phyloP scores from a whole-genome alignment of 1,284 basidiomycete species.

The Neotropicomus parvogracilis region DNA sequence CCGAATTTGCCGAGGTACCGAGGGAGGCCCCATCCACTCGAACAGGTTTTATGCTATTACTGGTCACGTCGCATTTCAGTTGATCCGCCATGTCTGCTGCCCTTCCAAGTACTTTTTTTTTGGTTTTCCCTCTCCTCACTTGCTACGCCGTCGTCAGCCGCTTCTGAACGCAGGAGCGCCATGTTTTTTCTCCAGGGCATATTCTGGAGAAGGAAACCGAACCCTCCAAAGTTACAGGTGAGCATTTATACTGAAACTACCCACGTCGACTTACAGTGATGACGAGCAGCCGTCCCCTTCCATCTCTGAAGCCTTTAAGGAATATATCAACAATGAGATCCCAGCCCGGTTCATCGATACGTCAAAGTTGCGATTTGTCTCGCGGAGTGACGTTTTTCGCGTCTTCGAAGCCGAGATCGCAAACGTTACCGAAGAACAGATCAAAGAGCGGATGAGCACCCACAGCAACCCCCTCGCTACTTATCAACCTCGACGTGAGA shows the following conservation, averaged over 20 bases:
- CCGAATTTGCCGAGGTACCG: too few species aligned
- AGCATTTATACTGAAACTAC: neutral
- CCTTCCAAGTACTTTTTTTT: too few species aligned
- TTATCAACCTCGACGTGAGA: neutral
- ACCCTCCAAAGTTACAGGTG: neutral
- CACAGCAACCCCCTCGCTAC: neutral
- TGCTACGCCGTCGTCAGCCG: too few species aligned
- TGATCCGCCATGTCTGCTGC: too few species aligned
- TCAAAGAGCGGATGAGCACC: neutral
- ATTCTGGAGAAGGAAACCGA: neutral
- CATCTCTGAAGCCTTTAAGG: constrained; percentile 2
- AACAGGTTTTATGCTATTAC: too few species aligned
- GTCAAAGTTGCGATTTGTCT: constrained; percentile 7
- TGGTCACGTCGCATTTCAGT: too few species aligned
- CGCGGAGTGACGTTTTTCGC: neutral
- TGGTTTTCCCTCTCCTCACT: too few species aligned
- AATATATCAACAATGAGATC: constrained; percentile 13
- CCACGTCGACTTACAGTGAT: neutral
- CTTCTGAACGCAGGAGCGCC: too few species aligned
- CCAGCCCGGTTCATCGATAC: constrained; percentile 12
- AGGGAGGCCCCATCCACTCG: too few species aligned
- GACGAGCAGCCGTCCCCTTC: neutral
- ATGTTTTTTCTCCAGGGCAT: neutral
- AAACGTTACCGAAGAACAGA: neutral
- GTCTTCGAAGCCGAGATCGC: neutral